phyloP scores from a whole-genome alignment of 257 asterid genomes.

The Primulina huaijiensis region DNA sequence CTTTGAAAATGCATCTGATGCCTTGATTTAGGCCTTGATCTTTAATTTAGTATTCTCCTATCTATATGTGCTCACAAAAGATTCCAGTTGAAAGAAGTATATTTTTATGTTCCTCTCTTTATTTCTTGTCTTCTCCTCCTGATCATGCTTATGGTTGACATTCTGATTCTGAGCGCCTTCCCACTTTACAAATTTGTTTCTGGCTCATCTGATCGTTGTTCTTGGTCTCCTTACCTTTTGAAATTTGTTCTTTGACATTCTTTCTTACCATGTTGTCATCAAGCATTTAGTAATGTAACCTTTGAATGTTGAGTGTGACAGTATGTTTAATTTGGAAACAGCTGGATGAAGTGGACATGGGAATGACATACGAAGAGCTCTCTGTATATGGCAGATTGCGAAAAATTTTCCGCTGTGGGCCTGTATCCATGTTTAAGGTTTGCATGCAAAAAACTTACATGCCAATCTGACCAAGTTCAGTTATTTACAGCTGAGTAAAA shows the following conservation, averaged over 20 bases:
- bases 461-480: background rate
- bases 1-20: background rate
- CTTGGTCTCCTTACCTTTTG: background rate
- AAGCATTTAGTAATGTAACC: background rate
- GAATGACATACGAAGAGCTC: conserved; percentile 92
- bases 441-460: conserved; percentile 13
- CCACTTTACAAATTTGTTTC: background rate
- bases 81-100: background rate
- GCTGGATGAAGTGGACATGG: conserved; percentile 99
- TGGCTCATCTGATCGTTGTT: conserved; percentile 8
- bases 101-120: background rate
- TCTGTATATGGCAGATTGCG: conserved; percentile 91
- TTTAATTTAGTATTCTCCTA: background rate
- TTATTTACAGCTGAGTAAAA: background rate
- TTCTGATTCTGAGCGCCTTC: background rate
- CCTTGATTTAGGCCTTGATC: background rate
- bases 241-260: background rate
- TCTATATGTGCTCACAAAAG: background rate
- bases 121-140: conserved; percentile 4
- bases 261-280: background rate
- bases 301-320: conserved; percentile 17
- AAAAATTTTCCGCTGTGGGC: conserved; percentile 91
- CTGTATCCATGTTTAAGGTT: conserved; percentile 97
- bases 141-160: background rate
- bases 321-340: conserved; percentile 31